Percentiles rank a stretch among this genome's conserved stretches.
Evolutionary conservation across 1,284 basidiomycete species (phyloP).

Genomic region (Boletus hoseneyae): DNA sequence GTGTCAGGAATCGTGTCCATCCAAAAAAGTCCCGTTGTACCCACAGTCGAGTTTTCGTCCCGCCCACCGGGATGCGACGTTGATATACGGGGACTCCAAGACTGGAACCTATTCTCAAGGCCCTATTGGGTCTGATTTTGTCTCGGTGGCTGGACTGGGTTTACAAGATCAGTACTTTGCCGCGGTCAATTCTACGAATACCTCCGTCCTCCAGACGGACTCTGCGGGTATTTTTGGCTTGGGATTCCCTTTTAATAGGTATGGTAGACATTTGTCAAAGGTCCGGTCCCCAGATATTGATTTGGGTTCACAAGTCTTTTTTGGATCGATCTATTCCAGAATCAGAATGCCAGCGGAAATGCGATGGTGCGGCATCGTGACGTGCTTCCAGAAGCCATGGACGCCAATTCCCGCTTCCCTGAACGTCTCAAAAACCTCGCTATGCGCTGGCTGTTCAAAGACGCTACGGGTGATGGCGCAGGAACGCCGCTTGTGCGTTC

Average conservation of each 20-base stretch:
- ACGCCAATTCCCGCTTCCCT: conserved; percentile 6
- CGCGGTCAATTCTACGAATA: conserved; percentile 54
- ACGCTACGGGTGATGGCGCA: not conserved
- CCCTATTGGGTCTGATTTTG: conserved; percentile 44
- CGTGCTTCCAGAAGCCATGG: not conserved
- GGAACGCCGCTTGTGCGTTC: conserved; percentile 8
- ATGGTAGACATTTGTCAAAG: not conserved
- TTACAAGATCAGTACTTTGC: conserved; percentile 47
- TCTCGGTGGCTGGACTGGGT: conserved; percentile 42
- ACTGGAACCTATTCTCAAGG: conserved; percentile 54
- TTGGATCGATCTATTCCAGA: conserved; percentile 29
- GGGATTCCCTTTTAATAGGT: conserved; percentile 59
- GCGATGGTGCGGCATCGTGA: conserved; percentile 1
- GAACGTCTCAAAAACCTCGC: conserved; percentile 13
- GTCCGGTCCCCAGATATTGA: not conserved
- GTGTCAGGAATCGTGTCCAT: conserved; percentile 36
- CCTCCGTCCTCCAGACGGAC: conserved; percentile 41
- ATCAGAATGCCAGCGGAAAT: conserved; percentile 11
- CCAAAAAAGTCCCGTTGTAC: conserved; percentile 35
- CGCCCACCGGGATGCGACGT: conserved; percentile 36
- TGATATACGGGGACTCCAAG: conserved; percentile 54
- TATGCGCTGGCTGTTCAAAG: conserved; percentile 20
- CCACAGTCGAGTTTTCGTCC: conserved; percentile 38
- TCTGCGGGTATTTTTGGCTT: conserved; percentile 54
- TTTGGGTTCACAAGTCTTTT: conserved; percentile 25